These are phyloP conservation scores for Aspergillus haitiensis DNA, from an alignment of 495 filamentous ascomycete genomes.

Conservation along the genomic window DNA sequence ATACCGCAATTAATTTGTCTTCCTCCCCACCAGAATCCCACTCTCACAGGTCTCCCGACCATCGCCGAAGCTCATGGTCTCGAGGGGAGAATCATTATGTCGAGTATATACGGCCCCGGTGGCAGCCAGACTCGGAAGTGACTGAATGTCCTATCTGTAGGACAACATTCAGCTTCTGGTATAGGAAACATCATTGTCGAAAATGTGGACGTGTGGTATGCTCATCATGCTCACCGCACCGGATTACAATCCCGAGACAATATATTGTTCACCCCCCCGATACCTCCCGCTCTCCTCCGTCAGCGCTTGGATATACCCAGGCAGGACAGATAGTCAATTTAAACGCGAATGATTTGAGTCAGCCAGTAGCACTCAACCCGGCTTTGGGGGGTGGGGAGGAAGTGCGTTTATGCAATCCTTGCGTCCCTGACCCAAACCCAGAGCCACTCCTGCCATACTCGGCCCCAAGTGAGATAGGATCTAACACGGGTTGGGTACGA, in stretches of 20 bases:
- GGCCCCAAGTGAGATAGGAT: slow-evolving; percentile 24
- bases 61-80: slow-evolving; percentile 17
- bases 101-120: slow-evolving; percentile 59
- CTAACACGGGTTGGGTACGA: slow-evolving; percentile 8
- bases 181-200: slow-evolving; percentile 91
- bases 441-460: slow-evolving; percentile 52
- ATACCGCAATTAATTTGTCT: slow-evolving; percentile 40
- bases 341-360: slow-evolving; percentile 38
- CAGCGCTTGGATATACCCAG: slow-evolving; percentile 25
- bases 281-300: slow-evolving; percentile 26
- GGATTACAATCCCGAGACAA: slow-evolving; percentile 89
- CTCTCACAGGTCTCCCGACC: slow-evolving; percentile 15
- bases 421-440: slow-evolving; percentile 87
- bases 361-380: slow-evolving; percentile 42
- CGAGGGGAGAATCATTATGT: slow-evolving; percentile 21
- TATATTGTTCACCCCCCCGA: slow-evolving; percentile 86
- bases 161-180: slow-evolving; percentile 77
- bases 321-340: slow-evolving; percentile 39
- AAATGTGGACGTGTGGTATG: slow-evolving; percentile 97
- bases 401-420: slow-evolving; percentile 91
- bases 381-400: slow-evolving; percentile 76
- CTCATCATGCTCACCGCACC: slow-evolving; percentile 85
- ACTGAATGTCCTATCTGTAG: slow-evolving; percentile 79
- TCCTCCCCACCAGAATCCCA: slow-evolving; percentile 28
- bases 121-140: slow-evolving; percentile 84